Percentiles rank a stretch among this genome's conserved stretches.
These are phyloP conservation scores for Avena eriantha DNA, from an alignment of 176 grass and related monocot genomes.

Conservation along the genomic window DNA sequence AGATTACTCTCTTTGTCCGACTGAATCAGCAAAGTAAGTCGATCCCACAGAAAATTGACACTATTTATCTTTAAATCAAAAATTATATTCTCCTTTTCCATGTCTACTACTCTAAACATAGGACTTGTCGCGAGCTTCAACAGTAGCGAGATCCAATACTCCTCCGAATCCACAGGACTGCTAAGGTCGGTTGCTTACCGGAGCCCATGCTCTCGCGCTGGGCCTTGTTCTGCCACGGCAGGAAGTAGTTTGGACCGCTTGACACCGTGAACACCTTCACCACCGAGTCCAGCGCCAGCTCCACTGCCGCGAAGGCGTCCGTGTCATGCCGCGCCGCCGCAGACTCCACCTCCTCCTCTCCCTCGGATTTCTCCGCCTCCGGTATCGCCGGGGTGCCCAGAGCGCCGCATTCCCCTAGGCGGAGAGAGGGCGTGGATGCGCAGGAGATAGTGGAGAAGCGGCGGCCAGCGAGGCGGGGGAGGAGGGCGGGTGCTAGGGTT, in stretches of 20 bases:
- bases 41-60: constrained; percentile 1
- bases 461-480: constrained; percentile 42
- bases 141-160: not conserved
- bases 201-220: constrained; percentile 98
- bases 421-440: not conserved
- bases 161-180: not conserved
- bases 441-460: constrained; percentile 19
- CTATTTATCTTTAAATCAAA: not conserved
- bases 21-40: not conserved
- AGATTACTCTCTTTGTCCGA: not conserved
- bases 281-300: constrained; percentile 92
- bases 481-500: constrained; percentile 37
- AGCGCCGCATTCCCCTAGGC: constrained; percentile 38
- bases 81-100: not conserved
- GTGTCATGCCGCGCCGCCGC: constrained; percentile 59
- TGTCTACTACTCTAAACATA: not conserved
- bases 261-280: constrained; percentile 99
- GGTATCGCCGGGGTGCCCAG: constrained; percentile 20
- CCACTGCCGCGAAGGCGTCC: constrained; percentile 82
- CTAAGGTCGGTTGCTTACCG: constrained; percentile 48
- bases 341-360: constrained; percentile 35
- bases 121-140: too few species aligned
- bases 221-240: constrained; percentile 98
- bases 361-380: constrained; percentile 11
- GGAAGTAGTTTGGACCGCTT: constrained; percentile 93